Base-by-base conservation (phyloP, 2,329 filamentous ascomycete species). In the Hymenoscyphus fructigenus region DNA sequence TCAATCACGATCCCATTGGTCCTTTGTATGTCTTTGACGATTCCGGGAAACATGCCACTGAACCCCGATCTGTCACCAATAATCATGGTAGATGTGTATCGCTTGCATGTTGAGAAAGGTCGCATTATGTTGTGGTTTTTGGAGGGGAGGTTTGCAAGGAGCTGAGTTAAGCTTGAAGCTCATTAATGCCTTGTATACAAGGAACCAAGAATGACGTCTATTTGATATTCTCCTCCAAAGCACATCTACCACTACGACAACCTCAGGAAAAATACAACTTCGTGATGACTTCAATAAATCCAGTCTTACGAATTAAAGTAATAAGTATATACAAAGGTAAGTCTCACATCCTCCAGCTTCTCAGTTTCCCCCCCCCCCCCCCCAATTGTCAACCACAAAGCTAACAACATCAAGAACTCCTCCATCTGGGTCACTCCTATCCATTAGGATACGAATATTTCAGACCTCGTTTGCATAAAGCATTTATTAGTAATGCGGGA, bases 291-390 rank as follows among this genome's bases (percentile, higher is more conserved):
- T 44, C 59, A 17, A 17, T 36, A 17, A 71, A 69, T 34, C 64
- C 70, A 59, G 62, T 85, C 66, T 83, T 97, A 32, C 87, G 92
- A 62, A 83, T 86, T 66, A 87, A 95, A 75, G 93, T 97, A 57
- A 91, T 97, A 68, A 84, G 85, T 44, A 86, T 97, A 65, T 97
- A 97, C 81, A 97, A 97, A 87, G 91, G 92, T 92, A 75, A 15
- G 68, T 64, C 15, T n/a, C 10, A 15, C 17, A 20, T 62, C 47
- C 50, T 14, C 44, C 28, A 47, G 15, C 57, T 17, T 38, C 2
- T 36, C 28, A 5, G 10, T 34, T 32, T 44, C 29, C 32, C 14
- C 20, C 14, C 3, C 28, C 7, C 47, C 29, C 32, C 14, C 20
- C 14, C 3, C 28, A 20, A 47, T 20, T 5, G 23, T 23, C n/a